Conservation (phyloP, 192 early-diverging fungal genomes). For the Entomortierella beljakovae region DNA sequence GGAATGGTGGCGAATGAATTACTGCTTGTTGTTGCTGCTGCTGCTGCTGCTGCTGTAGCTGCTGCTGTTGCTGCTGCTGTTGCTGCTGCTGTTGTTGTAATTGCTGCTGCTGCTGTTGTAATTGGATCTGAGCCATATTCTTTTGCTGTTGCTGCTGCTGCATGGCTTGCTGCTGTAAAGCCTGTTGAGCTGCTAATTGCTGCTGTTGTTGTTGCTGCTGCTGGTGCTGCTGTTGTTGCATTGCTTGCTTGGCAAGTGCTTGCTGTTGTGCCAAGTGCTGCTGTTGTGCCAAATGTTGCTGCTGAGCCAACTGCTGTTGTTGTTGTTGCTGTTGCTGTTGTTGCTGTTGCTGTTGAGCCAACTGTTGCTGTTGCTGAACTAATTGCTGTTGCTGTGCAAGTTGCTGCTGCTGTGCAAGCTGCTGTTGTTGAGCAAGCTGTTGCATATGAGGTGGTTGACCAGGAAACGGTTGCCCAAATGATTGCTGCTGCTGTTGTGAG, state of each 20-base stretch:
- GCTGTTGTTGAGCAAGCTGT: constrained; percentile 28
- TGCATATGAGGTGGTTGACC: constrained; percentile 26
- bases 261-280: constrained; percentile 34
- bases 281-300: too few relatives aligned
- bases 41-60: constrained; percentile 1
- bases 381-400: constrained; percentile 40
- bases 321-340: constrained; percentile 29
- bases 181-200: neutral
- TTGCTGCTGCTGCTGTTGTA: neutral
- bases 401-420: constrained; percentile 18
- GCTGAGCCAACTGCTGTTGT: constrained; percentile 11
- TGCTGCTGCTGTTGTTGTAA: constrained; percentile 1
- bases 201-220: neutral
- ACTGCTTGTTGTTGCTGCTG: constrained; percentile 11
- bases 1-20: constrained; percentile 3
- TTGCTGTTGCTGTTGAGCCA: constrained; percentile 24
- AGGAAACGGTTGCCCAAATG: constrained; percentile 9
- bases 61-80: constrained; percentile 5
- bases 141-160: constrained; percentile 5
- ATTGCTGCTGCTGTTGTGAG: constrained; percentile 24
- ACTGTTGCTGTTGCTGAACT: constrained; percentile 35
- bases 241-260: too few relatives aligned
- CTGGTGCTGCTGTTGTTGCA: constrained; percentile 11
- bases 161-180: neutral
- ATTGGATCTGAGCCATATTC: constrained; percentile 4